Percentiles rank a stretch among this genome's conserved stretches.
These are phyloP conservation scores for Colletotrichum siamense DNA, from an alignment of 2,329 filamentous ascomycete species.

Conservation along the genomic window DNA sequence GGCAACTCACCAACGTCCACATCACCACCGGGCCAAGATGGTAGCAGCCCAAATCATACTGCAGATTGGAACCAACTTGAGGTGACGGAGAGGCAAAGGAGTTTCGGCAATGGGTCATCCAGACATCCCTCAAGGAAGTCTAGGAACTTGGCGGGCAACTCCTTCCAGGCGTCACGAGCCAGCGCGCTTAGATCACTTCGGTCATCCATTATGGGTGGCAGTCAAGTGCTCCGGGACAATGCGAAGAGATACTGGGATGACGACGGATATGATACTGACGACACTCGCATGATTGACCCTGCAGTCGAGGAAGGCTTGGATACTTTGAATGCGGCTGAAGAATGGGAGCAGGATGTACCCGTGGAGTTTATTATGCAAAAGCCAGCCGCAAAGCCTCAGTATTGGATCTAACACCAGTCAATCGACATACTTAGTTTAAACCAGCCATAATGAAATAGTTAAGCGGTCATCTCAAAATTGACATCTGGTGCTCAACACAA, in stretches of 20 bases:
- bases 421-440: not conserved
- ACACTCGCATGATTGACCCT: not conserved
- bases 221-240: not conserved
- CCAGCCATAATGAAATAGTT: not conserved
- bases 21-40: not conserved
- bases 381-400: not conserved
- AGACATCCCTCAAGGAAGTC: not conserved
- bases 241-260: slow-evolving; percentile 12
- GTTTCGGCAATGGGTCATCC: not conserved
- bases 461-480: not conserved
- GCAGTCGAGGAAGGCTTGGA: not conserved
- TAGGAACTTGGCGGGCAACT: not conserved
- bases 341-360: not conserved
- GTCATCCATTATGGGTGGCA: not conserved
- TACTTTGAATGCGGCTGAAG: not conserved
- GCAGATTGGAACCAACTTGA: not conserved
- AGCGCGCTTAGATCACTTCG: not conserved
- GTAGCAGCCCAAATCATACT: not conserved
- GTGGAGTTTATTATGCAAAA: not conserved
- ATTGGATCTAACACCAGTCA: not conserved
- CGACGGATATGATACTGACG: not conserved
- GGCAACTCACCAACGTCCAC: not conserved
- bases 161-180: not conserved
- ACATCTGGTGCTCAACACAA: no score
- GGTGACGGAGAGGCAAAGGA: not conserved